phyloP scores from a whole-genome alignment of 129 eudicot genomes.

The Erigeron canadensis region DNA sequence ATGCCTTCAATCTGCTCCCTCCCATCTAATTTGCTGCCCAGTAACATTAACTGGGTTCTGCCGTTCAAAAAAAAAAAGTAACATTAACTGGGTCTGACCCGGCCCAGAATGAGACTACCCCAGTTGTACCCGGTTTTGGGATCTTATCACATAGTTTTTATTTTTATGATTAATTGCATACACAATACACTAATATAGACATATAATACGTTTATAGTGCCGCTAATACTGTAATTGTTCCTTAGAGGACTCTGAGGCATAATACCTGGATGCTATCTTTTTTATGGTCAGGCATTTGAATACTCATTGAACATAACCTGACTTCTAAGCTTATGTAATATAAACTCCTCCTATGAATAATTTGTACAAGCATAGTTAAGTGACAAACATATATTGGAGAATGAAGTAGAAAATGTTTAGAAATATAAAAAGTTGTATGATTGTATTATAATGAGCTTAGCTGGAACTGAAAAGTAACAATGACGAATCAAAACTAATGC shows the following conservation, averaged over 20 bases:
- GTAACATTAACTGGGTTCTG: no score
- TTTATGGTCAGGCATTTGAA: background rate
- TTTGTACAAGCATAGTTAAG: background rate
- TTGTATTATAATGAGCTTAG: background rate
- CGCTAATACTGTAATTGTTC: slow-evolving; percentile 22
- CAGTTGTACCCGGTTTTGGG: no score
- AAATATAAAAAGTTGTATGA: no score
- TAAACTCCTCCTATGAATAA: background rate
- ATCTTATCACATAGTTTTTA: background rate
- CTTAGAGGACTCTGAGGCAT: slow-evolving; percentile 19
- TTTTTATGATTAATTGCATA: slow-evolving; percentile 7
- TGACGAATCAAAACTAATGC: background rate
- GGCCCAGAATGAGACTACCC: no score
- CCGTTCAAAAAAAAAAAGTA: no score
- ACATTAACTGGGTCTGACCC: no score
- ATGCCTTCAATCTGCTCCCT: no score
- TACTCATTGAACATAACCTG: background rate
- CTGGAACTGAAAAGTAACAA: background rate
- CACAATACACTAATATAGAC: no score
- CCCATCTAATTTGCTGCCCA: no score
- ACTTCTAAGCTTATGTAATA: background rate
- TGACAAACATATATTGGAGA: no score
- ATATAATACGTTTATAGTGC: slow-evolving; percentile 14
- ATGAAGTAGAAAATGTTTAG: no score
- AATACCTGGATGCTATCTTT: slow-evolving; percentile 22